Evolutionary conservation across 2,329 filamentous ascomycete genomes (phyloP).

Genomic region (Talaromyces atroroseus): DNA sequence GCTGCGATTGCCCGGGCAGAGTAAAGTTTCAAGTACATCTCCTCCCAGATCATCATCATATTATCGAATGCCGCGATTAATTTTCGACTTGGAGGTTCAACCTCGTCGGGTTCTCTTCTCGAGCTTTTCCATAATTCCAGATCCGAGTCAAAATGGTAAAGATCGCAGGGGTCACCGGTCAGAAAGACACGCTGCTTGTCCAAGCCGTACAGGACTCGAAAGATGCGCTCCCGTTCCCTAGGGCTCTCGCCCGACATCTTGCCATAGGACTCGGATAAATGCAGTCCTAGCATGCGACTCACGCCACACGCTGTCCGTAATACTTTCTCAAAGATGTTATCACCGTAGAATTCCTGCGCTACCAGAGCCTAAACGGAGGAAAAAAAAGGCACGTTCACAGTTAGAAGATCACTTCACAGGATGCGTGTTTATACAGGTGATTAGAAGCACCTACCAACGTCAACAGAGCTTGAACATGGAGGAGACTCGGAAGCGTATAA

Average conservation of each 20-base stretch:
- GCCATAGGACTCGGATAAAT: not conserved
- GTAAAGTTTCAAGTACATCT: conserved; percentile 2
- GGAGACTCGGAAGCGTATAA: not conserved
- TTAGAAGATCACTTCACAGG: not conserved
- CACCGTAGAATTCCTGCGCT: conserved; percentile 2
- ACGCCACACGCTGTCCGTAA: conserved; percentile 4
- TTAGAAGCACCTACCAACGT: not conserved
- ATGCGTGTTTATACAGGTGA: not conserved
- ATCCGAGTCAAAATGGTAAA: conserved; percentile 8
- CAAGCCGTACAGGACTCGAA: conserved; percentile 4
- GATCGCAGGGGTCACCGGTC: conserved; percentile 6
- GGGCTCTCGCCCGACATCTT: not conserved
- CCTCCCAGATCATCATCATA: conserved; percentile 8
- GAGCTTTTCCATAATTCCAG: not conserved
- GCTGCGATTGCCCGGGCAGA: conserved; percentile 1
- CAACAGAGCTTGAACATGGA: conserved; percentile 4
- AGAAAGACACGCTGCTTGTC: conserved; percentile 8
- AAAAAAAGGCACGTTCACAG: not conserved
- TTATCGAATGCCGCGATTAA: not conserved
- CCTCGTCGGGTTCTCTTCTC: not conserved
- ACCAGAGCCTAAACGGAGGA: conserved; percentile 1
- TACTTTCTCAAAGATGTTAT: conserved; percentile 3
- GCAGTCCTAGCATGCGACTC: not conserved
- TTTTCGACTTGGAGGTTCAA: not conserved
- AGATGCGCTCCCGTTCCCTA: not conserved